These are phyloP conservation scores for Coemansia pectinata DNA, from an alignment of 192 early-diverging fungal genomes.

Conservation along the genomic window DNA sequence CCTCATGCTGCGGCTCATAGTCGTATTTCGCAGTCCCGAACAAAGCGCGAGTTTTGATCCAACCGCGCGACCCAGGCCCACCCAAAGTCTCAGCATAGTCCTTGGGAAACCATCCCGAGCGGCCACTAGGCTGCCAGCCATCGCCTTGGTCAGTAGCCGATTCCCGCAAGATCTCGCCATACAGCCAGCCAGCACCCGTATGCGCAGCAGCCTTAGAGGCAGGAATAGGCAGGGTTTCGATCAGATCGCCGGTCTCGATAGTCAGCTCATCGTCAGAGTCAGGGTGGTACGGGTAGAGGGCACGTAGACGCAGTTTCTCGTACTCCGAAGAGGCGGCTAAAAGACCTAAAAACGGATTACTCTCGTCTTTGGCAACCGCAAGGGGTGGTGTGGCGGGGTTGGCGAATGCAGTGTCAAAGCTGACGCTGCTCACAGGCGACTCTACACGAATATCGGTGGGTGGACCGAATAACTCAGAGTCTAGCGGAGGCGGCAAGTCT, in stretches of 20 bases:
- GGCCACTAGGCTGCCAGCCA: slow-evolving; percentile 38
- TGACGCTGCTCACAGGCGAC: slow-evolving; percentile 30
- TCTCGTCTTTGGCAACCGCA: slow-evolving; percentile 18
- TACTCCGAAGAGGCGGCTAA: slow-evolving; percentile 7
- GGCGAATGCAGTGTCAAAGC: slow-evolving; percentile 52
- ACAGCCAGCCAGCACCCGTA: slow-evolving; percentile 43
- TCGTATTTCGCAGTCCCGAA: slow-evolving; percentile 49
- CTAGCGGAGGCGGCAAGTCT: background rate
- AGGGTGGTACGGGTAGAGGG: slow-evolving; percentile 38
- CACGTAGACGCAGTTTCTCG: slow-evolving; percentile 29
- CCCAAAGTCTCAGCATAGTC: slow-evolving; percentile 45
- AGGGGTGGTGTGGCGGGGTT: slow-evolving; percentile 5
- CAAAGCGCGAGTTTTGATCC: slow-evolving; percentile 36
- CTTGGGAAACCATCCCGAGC: slow-evolving; percentile 40
- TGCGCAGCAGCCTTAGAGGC: background rate
- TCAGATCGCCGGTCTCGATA: slow-evolving; percentile 34
- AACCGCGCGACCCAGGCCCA: slow-evolving; percentile 30
- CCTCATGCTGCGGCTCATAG: slow-evolving; percentile 48
- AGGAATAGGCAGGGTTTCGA: slow-evolving; percentile 33
- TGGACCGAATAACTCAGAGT: background rate
- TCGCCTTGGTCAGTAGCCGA: slow-evolving; percentile 35
- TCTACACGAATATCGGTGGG: background rate
- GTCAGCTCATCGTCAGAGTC: slow-evolving; percentile 18
- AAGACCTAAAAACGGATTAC: slow-evolving; percentile 43
- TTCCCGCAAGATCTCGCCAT: slow-evolving; percentile 34